Evolutionary conservation across 192 early-diverging fungal genomes (phyloP).

Genomic region (Backusella tarrabulga): DNA sequence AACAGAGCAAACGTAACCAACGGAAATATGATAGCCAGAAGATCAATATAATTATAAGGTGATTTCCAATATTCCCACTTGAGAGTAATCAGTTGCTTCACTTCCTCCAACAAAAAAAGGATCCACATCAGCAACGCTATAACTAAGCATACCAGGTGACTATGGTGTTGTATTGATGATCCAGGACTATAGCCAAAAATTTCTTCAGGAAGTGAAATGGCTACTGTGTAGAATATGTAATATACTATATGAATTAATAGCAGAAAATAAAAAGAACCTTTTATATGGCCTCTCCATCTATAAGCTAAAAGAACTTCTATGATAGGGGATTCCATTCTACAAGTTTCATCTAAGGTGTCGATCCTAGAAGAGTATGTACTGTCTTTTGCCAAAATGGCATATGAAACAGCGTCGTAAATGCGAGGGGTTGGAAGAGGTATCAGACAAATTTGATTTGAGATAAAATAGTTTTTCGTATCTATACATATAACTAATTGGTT

Average conservation of each 20-base stretch:
- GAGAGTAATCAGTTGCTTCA: not conserved
- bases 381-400: no score
- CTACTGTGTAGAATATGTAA: not conserved
- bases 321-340: not conserved
- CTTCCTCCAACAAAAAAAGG: not conserved
- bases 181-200: not conserved
- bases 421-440: no score
- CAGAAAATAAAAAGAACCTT: not conserved
- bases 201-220: not conserved
- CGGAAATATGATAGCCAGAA: not conserved
- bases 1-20: not conserved
- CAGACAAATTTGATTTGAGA: no score
- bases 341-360: not conserved
- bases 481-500: no score
- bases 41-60: constrained; percentile 2
- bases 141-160: not conserved
- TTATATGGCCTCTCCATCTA: not conserved
- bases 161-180: not conserved
- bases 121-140: not conserved
- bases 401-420: no score
- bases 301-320: constrained; percentile 11
- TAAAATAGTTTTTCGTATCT: no score
- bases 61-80: not conserved
- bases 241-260: not conserved
- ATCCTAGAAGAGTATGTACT: no score